Conservation (phyloP, 345 rosid species). For the Sonneratia caseolaris region DNA sequence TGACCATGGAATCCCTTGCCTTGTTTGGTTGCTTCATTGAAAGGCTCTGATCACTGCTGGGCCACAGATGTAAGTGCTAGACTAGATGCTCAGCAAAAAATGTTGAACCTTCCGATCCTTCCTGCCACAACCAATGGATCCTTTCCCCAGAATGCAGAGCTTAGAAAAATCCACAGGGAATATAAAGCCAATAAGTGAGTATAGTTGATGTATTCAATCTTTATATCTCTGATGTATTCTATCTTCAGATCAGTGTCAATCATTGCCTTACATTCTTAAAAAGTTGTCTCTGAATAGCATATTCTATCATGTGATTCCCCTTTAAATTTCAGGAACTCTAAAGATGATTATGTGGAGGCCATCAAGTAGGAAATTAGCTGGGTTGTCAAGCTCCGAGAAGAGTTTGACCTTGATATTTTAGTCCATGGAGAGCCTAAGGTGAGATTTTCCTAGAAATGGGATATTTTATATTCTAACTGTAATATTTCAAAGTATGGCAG, state of each 20-base stretch:
- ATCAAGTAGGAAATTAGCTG: conserved; percentile 83
- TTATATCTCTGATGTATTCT: not conserved
- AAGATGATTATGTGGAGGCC: conserved; percentile 66
- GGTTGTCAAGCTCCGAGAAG: conserved; percentile 80
- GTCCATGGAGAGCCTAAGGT: conserved; percentile 99
- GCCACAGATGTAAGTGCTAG: conserved; percentile 75
- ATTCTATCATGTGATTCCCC: not conserved
- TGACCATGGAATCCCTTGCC: conserved; percentile 6
- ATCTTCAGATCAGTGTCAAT: not conserved
- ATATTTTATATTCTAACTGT: not conserved
- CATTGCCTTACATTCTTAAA: not conserved
- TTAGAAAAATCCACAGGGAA: conserved; percentile 94
- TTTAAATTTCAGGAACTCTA: conserved; percentile 51
- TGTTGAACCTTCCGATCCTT: conserved; percentile 82
- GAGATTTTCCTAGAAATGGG: conserved; percentile 9
- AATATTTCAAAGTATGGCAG: not conserved
- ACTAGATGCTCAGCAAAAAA: conserved; percentile 86
- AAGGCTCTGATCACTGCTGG: conserved; percentile 86
- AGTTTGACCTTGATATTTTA: conserved; percentile 89
- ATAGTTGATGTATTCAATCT: not conserved
- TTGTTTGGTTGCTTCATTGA: conserved; percentile 79
- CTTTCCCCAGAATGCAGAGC: conserved; percentile 86
- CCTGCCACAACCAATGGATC: conserved; percentile 97
- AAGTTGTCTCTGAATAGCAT: not conserved
- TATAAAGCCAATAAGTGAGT: conserved; percentile 91